phyloP scores from a whole-genome alignment of 768 basidiomycete species.

The Naganishia antarctica region DNA sequence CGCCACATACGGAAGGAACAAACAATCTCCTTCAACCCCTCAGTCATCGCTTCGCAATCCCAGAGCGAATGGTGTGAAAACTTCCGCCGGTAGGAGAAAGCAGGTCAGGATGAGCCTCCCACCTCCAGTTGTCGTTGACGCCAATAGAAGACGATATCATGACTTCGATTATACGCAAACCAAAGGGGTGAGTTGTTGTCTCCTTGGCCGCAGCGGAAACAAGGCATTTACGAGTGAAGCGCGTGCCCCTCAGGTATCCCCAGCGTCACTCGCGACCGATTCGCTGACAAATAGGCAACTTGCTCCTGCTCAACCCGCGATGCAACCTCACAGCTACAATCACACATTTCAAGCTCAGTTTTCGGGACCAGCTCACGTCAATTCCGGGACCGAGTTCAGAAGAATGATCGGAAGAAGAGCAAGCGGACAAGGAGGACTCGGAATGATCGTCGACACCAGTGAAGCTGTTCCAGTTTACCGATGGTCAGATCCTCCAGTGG shows the following conservation, averaged over 20 bases:
- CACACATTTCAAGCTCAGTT: conserved; percentile 9
- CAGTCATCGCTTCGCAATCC: conserved; percentile 2
- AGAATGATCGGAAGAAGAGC: conserved; percentile 1
- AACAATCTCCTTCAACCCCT: not conserved
- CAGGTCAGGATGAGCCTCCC: conserved; percentile 6
- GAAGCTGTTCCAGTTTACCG: not conserved
- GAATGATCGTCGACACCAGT: not conserved
- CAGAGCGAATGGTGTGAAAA: no score
- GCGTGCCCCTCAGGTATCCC: not conserved
- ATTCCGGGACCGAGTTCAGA: not conserved
- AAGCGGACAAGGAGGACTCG: not conserved
- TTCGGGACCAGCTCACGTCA: not conserved
- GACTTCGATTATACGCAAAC: not conserved
- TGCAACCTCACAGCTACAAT: not conserved
- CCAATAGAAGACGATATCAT: not conserved
- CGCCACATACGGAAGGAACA: no score
- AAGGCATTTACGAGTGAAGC: no score
- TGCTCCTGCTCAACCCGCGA: no score
- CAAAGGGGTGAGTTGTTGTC: not conserved
- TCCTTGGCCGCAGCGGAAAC: no score
- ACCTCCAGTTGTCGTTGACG: not conserved
- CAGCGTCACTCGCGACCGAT: no score
- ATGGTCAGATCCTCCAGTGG: not conserved
- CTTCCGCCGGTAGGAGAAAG: not conserved
- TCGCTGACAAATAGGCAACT: no score